These are phyloP conservation scores for Durotheca rogersii DNA, from an alignment of 495 filamentous ascomycete species.

Conservation along the genomic window DNA sequence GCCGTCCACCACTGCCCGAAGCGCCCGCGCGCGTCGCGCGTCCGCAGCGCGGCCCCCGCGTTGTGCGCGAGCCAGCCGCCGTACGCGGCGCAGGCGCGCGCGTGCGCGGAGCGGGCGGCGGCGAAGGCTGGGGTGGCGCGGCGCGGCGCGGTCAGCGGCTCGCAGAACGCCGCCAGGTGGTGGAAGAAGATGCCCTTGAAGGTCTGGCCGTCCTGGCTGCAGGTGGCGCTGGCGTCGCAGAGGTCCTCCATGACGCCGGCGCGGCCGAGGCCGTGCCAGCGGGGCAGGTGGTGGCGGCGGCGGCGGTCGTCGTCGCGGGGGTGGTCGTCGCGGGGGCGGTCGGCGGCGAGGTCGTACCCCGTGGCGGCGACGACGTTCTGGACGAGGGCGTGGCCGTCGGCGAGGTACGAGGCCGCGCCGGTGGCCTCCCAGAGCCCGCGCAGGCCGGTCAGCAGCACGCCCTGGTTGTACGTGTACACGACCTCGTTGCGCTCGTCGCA, in stretches of 20 bases:
- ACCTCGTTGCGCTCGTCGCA: slow-evolving; percentile 83
- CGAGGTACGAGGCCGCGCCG: slow-evolving; percentile 63
- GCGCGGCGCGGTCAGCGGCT: slow-evolving; percentile 51
- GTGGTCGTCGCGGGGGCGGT: slow-evolving; percentile 39
- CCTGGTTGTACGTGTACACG: slow-evolving; percentile 97
- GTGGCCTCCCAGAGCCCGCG: slow-evolving; percentile 78
- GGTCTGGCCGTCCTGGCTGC: slow-evolving; percentile 83
- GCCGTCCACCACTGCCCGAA: slow-evolving; percentile 89
- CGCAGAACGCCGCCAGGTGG: slow-evolving; percentile 81
- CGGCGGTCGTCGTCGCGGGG: no score
- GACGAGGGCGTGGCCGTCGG: slow-evolving; percentile 76
- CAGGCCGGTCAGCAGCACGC: slow-evolving; percentile 83
- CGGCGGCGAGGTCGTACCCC: slow-evolving; percentile 58
- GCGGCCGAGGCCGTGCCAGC: slow-evolving; percentile 75
- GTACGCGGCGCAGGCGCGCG: slow-evolving; percentile 19
- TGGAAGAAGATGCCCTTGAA: slow-evolving; percentile 97
- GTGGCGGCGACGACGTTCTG: slow-evolving; percentile 72
- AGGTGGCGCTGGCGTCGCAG: slow-evolving; percentile 74
- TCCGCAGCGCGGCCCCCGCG: no score
- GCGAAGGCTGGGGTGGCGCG: no score
- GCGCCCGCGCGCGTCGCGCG: slow-evolving; percentile 65
- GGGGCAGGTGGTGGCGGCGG: slow-evolving; percentile 34
- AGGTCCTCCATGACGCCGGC: slow-evolving; percentile 80
- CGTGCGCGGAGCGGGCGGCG: no score
- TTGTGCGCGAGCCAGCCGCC: no score